Evolutionary conservation across 2,329 filamentous ascomycete genomes (phyloP).

Genomic region (Aspergillus intermedius): DNA sequence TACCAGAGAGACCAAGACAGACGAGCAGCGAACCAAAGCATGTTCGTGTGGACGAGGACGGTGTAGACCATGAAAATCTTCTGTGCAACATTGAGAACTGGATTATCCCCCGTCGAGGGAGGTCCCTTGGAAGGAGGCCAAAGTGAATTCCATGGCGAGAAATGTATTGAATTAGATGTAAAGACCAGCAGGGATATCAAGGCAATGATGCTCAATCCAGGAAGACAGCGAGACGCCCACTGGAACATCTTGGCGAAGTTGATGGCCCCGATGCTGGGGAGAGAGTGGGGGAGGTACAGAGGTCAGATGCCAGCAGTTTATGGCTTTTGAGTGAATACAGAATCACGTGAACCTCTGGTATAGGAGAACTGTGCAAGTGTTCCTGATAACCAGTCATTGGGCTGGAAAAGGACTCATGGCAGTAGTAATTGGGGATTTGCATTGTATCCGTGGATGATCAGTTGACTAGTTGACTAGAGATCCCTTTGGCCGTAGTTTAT

Average conservation of each 20-base stretch:
- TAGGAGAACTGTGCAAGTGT: background rate
- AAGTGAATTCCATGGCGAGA: slow-evolving; percentile 11
- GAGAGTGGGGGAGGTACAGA: background rate
- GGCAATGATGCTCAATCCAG: slow-evolving; percentile 24
- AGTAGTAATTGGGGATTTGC: background rate
- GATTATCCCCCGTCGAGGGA: background rate
- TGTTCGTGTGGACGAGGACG: slow-evolving; percentile 58
- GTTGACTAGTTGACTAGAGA: background rate
- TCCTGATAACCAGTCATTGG: background rate
- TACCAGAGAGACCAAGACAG: slow-evolving; percentile 43
- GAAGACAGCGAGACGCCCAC: slow-evolving; percentile 25
- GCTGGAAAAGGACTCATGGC: background rate
- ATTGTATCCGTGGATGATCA: background rate
- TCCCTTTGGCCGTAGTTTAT: too few relatives aligned
- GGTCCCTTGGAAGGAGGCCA: slow-evolving; percentile 5
- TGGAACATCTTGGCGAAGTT: slow-evolving; percentile 13
- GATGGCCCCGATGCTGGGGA: background rate
- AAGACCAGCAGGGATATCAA: slow-evolving; percentile 16
- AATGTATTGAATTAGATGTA: slow-evolving; percentile 12
- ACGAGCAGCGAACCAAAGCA: slow-evolving; percentile 52
- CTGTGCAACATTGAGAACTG: slow-evolving; percentile 17
- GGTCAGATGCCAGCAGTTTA: background rate
- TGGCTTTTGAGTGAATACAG: background rate
- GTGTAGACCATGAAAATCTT: slow-evolving; percentile 57
- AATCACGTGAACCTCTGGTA: background rate